Percentiles rank a stretch among this genome's conserved stretches.
These are phyloP conservation scores for Cystobasidium ongulense DNA, from an alignment of 768 basidiomycete species.

Conservation along the genomic window DNA sequence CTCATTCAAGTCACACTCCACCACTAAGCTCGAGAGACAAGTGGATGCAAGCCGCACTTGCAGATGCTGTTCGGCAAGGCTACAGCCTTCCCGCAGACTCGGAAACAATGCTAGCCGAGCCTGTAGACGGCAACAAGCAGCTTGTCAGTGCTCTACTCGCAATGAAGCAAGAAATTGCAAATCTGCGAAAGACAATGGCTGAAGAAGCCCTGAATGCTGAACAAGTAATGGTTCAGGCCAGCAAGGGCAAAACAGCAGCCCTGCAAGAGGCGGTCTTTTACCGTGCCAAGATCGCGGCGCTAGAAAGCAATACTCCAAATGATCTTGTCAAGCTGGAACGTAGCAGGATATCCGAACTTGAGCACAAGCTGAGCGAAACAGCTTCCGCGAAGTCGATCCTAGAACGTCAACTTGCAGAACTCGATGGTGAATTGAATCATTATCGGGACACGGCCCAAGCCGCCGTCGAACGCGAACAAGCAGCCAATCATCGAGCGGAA, in stretches of 20 bases:
- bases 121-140: conserved; percentile 44
- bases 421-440: conserved; percentile 45
- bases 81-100: conserved; percentile 54
- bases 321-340: conserved; percentile 67
- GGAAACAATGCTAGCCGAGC: conserved; percentile 44
- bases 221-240: conserved; percentile 68
- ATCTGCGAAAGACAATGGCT: conserved; percentile 52
- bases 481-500: conserved; percentile 68
- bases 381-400: conserved; percentile 58
- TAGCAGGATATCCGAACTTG: conserved; percentile 66
- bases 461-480: conserved; percentile 66
- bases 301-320: conserved; percentile 60
- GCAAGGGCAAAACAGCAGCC: conserved; percentile 66
- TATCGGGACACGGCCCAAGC: conserved; percentile 60
- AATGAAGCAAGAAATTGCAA: conserved; percentile 80
- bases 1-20: background rate
- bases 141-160: conserved; percentile 64
- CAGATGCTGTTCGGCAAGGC: conserved; percentile 66
- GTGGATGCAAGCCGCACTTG: conserved; percentile 77
- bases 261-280: conserved; percentile 92
- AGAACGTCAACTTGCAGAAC: conserved; percentile 64
- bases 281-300: conserved; percentile 81
- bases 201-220: conserved; percentile 53
- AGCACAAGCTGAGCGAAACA: conserved; percentile 58
- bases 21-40: conserved; percentile 51